Conservation (phyloP, 805 yeast genomes). For the Metschnikowia hibisci region DNA sequence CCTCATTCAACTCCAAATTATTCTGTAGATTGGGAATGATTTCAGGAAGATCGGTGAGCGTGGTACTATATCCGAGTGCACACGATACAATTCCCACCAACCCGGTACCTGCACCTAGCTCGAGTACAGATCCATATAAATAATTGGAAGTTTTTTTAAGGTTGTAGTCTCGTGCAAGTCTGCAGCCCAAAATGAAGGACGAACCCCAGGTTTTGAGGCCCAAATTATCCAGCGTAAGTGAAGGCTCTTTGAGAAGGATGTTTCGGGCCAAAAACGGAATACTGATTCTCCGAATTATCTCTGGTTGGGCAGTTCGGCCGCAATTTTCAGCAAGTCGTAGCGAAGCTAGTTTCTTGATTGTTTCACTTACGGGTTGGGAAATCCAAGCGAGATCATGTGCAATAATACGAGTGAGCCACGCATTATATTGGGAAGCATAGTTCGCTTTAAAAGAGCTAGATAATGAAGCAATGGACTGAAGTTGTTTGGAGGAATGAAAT, state of each 20-base stretch:
- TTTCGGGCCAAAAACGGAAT: slow-evolving; percentile 14
- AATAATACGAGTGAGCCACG: slow-evolving; percentile 47
- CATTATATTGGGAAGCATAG: slow-evolving; percentile 36
- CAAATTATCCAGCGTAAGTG: slow-evolving; percentile 78
- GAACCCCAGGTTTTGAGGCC: slow-evolving; percentile 98
- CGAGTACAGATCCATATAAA: slow-evolving; percentile 43
- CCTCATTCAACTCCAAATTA: slow-evolving; percentile 55
- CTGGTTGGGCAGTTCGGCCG: slow-evolving; percentile 81
- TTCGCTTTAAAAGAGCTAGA: slow-evolving; percentile 25
- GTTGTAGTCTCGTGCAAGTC: slow-evolving; percentile 32
- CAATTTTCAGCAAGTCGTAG: slow-evolving; percentile 71
- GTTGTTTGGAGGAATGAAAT: slow-evolving; percentile 20
- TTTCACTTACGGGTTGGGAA: slow-evolving; percentile 27
- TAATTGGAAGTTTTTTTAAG: slow-evolving; percentile 13
- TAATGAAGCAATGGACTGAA: slow-evolving; percentile 26
- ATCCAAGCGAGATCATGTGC: slow-evolving; percentile 50
- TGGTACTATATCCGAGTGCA: slow-evolving; percentile 45
- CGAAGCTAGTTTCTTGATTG: slow-evolving; percentile 56
- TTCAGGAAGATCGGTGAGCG: slow-evolving; percentile 74
- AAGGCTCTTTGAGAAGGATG: slow-evolving; percentile 66
- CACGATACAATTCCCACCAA: slow-evolving; percentile 73
- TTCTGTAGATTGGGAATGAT: slow-evolving; percentile 63
- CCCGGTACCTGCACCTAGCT: slow-evolving; percentile 96
- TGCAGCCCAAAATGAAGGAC: slow-evolving; percentile 60
- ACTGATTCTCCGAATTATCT: slow-evolving; percentile 55